phyloP scores from a whole-genome alignment of 345 rosid species.

The Gossypium anomalum region DNA sequence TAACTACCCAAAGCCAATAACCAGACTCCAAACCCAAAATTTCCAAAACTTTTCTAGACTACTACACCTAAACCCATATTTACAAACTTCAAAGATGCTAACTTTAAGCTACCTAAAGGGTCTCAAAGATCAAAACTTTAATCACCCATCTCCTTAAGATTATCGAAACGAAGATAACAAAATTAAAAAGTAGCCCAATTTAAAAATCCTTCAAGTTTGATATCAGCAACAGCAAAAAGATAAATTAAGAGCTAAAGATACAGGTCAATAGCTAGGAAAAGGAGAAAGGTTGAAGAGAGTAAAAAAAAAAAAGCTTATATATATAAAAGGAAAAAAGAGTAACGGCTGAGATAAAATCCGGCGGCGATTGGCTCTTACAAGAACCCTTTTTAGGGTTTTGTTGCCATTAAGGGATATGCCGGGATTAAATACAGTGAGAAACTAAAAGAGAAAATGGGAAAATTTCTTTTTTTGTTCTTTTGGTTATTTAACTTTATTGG shows the following conservation, averaged over 20 bases:
- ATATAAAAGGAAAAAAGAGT: slow-evolving; percentile 13
- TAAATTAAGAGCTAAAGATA: not conserved
- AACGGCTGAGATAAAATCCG: slow-evolving; percentile 52
- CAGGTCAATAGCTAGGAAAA: slow-evolving; percentile 9
- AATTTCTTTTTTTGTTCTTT: no score
- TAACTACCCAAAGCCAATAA: slow-evolving; percentile 23
- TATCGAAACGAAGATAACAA: slow-evolving; percentile 12
- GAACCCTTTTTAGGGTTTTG: slow-evolving; percentile 93
- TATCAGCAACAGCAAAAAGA: not conserved
- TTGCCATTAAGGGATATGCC: slow-evolving; percentile 19
- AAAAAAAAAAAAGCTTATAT: slow-evolving; percentile 14
- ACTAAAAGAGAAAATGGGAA: not conserved
- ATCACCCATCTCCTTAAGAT: slow-evolving; percentile 9
- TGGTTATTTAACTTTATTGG: not conserved
- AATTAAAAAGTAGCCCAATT: slow-evolving; percentile 3
- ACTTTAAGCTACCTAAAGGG: slow-evolving; percentile 23
- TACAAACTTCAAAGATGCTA: slow-evolving; percentile 27
- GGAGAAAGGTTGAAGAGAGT: slow-evolving; percentile 8
- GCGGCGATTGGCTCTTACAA: slow-evolving; percentile 77
- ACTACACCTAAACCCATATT: slow-evolving; percentile 22
- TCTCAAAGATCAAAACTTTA: slow-evolving; percentile 45
- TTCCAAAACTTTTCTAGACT: slow-evolving; percentile 24
- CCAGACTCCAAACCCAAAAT: slow-evolving; percentile 21
- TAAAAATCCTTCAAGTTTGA: not conserved
- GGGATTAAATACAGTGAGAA: slow-evolving; percentile 25